Percentiles rank a stretch among this genome's conserved stretches.
Evolutionary conservation across 2,329 filamentous ascomycete genomes (phyloP).

Genomic region (Fusarium sp.): DNA sequence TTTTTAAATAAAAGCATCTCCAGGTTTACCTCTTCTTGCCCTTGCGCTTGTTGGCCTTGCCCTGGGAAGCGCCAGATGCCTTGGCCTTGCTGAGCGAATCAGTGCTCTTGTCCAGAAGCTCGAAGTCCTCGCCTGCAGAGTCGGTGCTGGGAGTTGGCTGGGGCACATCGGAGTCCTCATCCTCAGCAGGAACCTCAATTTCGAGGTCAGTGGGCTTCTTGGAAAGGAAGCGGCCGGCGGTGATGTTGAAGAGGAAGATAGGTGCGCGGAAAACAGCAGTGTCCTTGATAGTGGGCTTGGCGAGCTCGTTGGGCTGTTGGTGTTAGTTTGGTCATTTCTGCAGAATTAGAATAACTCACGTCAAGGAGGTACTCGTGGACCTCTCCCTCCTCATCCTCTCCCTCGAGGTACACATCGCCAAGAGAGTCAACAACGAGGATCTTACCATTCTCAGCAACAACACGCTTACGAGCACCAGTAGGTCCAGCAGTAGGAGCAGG

Average conservation of each 20-base stretch:
- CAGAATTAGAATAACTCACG: slow-evolving; percentile 65
- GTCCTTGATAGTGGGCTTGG: slow-evolving; percentile 80
- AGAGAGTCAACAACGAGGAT: slow-evolving; percentile 90
- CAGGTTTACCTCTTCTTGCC: slow-evolving; percentile 65
- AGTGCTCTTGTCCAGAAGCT: slow-evolving; percentile 72
- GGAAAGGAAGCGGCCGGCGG: slow-evolving; percentile 64
- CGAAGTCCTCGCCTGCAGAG: slow-evolving; percentile 72
- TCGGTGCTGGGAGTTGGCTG: slow-evolving; percentile 68
- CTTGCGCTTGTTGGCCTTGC: slow-evolving; percentile 66
- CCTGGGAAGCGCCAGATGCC: slow-evolving; percentile 62
- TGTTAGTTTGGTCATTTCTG: slow-evolving; percentile 29
- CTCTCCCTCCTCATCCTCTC: slow-evolving; percentile 88
- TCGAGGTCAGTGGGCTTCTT: slow-evolving; percentile 55
- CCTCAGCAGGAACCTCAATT: slow-evolving; percentile 57
- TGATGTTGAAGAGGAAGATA: slow-evolving; percentile 74
- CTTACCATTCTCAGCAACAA: slow-evolving; percentile 96
- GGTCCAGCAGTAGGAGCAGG: slow-evolving; percentile 60
- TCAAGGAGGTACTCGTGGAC: slow-evolving; percentile 88
- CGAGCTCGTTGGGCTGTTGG: slow-evolving; percentile 80
- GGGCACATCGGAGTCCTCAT: slow-evolving; percentile 63
- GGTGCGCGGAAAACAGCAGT: slow-evolving; percentile 87
- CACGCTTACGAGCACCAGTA: slow-evolving; percentile 84
- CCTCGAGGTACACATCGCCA: slow-evolving; percentile 95
- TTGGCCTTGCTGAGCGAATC: slow-evolving; percentile 67
- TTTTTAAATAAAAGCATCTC: neutral